Base-by-base conservation (phyloP, 1,284 basidiomycete genomes). In the Quambalaria eucalypti region DNA sequence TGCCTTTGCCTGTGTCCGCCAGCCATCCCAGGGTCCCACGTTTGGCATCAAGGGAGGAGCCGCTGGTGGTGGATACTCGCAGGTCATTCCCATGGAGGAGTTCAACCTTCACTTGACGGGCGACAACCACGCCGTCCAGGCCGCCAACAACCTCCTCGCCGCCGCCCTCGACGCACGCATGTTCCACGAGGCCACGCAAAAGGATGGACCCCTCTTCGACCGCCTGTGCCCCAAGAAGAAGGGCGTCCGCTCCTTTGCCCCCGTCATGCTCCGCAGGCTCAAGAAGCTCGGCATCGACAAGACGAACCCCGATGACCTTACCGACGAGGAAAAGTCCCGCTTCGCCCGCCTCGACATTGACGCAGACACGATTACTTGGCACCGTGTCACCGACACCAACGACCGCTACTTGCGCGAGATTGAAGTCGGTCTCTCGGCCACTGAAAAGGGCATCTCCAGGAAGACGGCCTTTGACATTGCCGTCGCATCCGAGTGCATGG, bases 41-140 rank as follows among this genome's bases (percentile, higher is more conserved):
- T 99, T 98, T 74, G 93, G 95, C 74, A 96, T 99, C 81, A 99
- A 99, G 79, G 93, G 93, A 69, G 95, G 95, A 71, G 95, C 93
- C 30, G 93, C 93, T 52, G 93, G 95, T 53, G 93, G 93, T 66
- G 93, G 93, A 56, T 99, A 98, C 81, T 91, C 90, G 75, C 93
- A 98, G 77, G 89, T 98, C 70, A 97, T 97, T 78, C 92, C 92
- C 51, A 96, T 96, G 92, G 92, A 96, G 73, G 92, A 96, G 85
- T 95, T 95, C 77, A 95, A 93, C 76, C 78, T 93, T 55, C 95
- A 98, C 77, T 79, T 98, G 74, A 99, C 93, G 38, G 93, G 93
- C 66, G 93, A 98, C 78, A 97, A 97, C 60, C 93, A 98, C 74
- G 93, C 95, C 51, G 89, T 97, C 23, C 90, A 90, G 28, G 93